phyloP scores from a whole-genome alignment of 148 eudicot genomes.

The Arctostaphylos glauca region DNA sequence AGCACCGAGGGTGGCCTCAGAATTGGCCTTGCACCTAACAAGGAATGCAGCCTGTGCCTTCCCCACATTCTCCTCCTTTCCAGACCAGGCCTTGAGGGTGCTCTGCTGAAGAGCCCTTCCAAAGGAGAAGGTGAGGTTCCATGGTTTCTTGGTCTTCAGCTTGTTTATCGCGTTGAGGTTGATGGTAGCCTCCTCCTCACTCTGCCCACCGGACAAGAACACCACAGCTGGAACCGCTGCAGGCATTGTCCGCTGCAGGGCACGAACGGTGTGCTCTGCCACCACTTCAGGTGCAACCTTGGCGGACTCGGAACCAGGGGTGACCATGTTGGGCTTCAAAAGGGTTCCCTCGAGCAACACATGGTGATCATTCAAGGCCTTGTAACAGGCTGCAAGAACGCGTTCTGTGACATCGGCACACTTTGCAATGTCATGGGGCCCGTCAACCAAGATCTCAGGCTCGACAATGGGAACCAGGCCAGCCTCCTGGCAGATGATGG shows the following conservation, averaged over 20 bases:
- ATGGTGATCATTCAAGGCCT: slow-evolving; percentile 88
- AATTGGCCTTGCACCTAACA: slow-evolving; percentile 81
- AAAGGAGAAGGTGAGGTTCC: slow-evolving; percentile 82
- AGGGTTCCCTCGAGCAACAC: slow-evolving; percentile 88
- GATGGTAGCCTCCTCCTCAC: slow-evolving; percentile 88
- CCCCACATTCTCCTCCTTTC: slow-evolving; percentile 61
- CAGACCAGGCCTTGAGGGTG: slow-evolving; percentile 92
- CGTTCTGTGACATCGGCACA: slow-evolving; percentile 92
- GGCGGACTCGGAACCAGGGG: slow-evolving; percentile 74
- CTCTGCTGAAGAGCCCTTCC: slow-evolving; percentile 94
- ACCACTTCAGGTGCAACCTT: slow-evolving; percentile 80
- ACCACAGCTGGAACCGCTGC: slow-evolving; percentile 89
- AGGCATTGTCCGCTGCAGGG: slow-evolving; percentile 85
- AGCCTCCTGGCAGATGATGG: slow-evolving; percentile 91
- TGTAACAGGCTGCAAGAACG: slow-evolving; percentile 85
- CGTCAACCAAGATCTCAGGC: slow-evolving; percentile 91
- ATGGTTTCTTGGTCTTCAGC: slow-evolving; percentile 78
- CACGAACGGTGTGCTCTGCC: slow-evolving; percentile 82
- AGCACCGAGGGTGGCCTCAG: slow-evolving; percentile 84
- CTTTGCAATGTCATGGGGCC: slow-evolving; percentile 66
- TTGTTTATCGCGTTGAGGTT: slow-evolving; percentile 97
- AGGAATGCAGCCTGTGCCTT: slow-evolving; percentile 79
- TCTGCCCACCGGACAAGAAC: slow-evolving; percentile 97
- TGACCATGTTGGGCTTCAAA: slow-evolving; percentile 95
- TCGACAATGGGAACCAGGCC: slow-evolving; percentile 91